phyloP scores from a whole-genome alignment of 768 basidiomycete genomes.

The Xanthoconium stramineum region DNA sequence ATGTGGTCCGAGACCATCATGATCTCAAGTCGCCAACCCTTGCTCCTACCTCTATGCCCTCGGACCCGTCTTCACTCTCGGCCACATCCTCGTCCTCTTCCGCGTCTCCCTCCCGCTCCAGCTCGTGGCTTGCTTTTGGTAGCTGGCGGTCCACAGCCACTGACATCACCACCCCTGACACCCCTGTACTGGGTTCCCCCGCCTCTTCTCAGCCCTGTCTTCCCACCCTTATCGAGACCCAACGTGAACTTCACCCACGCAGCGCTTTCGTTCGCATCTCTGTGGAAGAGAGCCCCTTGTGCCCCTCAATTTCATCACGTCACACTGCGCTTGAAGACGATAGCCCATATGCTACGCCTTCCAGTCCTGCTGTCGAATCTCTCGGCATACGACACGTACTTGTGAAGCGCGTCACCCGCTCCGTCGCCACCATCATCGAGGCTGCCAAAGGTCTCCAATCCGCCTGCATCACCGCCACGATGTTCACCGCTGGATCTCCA shows the following conservation, averaged over 20 bases:
- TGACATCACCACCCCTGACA: constrained; percentile 31
- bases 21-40: constrained; percentile 5
- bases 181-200: constrained; percentile 34
- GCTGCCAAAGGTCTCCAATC: constrained; percentile 56
- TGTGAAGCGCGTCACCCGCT: constrained; percentile 32
- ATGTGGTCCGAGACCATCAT: constrained; percentile 32
- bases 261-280: constrained; percentile 34
- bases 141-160: constrained; percentile 39
- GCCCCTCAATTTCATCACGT: constrained; percentile 4
- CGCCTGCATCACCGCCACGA: constrained; percentile 53
- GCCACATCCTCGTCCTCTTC: constrained; percentile 25
- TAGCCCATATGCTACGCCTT: constrained; percentile 13
- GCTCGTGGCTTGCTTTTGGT: constrained; percentile 43
- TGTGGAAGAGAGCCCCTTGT: constrained; percentile 38
- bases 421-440: constrained; percentile 43
- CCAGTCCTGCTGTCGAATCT: background rate
- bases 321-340: constrained; percentile 14
- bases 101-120: constrained; percentile 34
- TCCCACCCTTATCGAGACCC: constrained; percentile 26
- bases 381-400: constrained; percentile 11
- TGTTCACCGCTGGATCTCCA: constrained; percentile 41
- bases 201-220: constrained; percentile 24
- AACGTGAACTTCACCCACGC: constrained; percentile 37
- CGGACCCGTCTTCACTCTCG: constrained; percentile 22
- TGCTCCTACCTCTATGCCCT: constrained; percentile 16